These are phyloP conservation scores for Puccinellia tenuiflora DNA, from an alignment of 176 grass and related monocot species.

Conservation along the genomic window DNA sequence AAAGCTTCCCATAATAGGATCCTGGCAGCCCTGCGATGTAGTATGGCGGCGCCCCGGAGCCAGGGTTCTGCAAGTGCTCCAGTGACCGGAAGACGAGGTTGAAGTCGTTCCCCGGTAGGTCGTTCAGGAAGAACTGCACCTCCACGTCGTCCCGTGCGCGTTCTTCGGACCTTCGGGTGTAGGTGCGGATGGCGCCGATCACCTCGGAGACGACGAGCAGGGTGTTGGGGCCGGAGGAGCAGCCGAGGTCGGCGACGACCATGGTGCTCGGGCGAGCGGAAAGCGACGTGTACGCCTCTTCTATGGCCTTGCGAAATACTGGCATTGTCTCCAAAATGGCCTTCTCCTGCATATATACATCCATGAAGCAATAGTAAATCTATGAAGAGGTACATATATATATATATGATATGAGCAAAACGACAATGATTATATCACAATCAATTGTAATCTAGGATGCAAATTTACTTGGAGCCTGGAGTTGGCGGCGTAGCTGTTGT, in stretches of 20 bases:
- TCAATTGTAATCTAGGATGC: neutral
- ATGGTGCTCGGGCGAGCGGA: neutral
- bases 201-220: constrained; percentile 30
- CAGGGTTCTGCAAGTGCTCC: neutral
- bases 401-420: too few species aligned
- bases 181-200: neutral
- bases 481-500: constrained; percentile 29
- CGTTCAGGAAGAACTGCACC: constrained; percentile 54
- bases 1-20: constrained; percentile 47
- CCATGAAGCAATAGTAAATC: neutral
- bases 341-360: constrained; percentile 37
- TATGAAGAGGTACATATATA: too few species aligned
- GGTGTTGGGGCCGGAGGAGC: constrained; percentile 41
- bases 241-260: constrained; percentile 44
- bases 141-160: neutral
- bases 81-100: constrained; percentile 52
- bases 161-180: neutral
- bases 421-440: too few species aligned
- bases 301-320: constrained; percentile 11
- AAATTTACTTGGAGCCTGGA: constrained; percentile 16
- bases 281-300: constrained; percentile 9
- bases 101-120: constrained; percentile 49
- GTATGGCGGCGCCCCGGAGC: neutral
- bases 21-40: constrained; percentile 36
- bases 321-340: constrained; percentile 18